These are phyloP conservation scores for Kingdonia uniflora DNA, from an alignment of 164 flowering plant genomes.

Conservation along the genomic window DNA sequence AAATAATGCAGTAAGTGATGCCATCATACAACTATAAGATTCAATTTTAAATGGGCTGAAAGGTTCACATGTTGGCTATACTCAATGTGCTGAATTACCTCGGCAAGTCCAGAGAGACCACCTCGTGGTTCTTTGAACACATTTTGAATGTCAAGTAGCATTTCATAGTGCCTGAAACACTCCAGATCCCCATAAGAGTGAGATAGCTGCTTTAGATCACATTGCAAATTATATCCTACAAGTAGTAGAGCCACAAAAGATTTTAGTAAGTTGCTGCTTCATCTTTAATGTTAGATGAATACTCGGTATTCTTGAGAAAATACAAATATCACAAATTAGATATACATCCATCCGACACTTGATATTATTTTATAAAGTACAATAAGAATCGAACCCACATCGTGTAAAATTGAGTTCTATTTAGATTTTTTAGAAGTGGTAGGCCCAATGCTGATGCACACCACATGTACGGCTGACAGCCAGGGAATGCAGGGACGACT, in stretches of 20 bases:
- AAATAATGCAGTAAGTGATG: too few species aligned
- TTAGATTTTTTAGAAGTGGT: too few species aligned
- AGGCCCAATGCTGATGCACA: too few species aligned
- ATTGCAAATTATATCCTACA: slow-evolving; percentile 81
- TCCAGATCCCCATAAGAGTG: slow-evolving; percentile 58
- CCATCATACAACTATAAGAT: too few species aligned
- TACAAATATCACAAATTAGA: background rate
- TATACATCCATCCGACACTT: too few species aligned
- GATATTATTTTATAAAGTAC: too few species aligned
- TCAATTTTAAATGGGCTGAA: background rate
- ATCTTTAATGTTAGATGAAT: too few species aligned
- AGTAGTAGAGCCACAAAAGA: slow-evolving; percentile 13
- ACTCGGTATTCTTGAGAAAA: too few species aligned
- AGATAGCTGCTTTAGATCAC: slow-evolving; percentile 71
- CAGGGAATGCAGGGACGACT: background rate
- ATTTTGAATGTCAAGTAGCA: slow-evolving; percentile 85
- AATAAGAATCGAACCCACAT: too few species aligned
- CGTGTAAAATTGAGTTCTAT: too few species aligned
- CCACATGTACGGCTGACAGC: too few species aligned
- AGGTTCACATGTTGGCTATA: background rate
- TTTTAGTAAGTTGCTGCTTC: too few species aligned
- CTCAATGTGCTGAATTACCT: slow-evolving; percentile 29
- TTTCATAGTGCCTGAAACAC: slow-evolving; percentile 82
- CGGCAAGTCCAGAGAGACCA: slow-evolving; percentile 86
- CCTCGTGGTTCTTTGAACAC: slow-evolving; percentile 70